Evolutionary conservation across 148 eudicot species (phyloP), one percentile per base, ranked within the genome.

Genomic region (Linanthus parryae): DNA sequence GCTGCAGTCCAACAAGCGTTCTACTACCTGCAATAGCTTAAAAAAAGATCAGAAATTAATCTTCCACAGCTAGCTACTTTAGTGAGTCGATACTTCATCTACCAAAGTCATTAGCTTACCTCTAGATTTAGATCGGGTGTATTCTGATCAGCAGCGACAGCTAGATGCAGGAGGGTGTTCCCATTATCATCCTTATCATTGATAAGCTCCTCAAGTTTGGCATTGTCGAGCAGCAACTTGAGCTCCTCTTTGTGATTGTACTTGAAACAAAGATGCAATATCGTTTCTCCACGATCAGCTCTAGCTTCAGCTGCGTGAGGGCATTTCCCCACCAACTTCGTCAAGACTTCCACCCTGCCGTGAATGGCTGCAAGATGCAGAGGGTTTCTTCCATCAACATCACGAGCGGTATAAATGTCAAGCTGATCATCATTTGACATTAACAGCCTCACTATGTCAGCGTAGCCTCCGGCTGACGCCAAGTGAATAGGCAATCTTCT

Each of bases 11-110:
- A 38, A 3, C 5, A 38, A n/a, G 16, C 16, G 16, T 38, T 38
- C 16, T n/a, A 38, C 16, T 38, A 38, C 42, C 42, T 38, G 42
- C 12, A 38, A 38, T n/a, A n/a, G n/a, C n/a, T n/a, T n/a, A n/a
- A n/a, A n/a, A n/a, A n/a, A n/a, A n/a, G n/a, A n/a, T n/a, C n/a
- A n/a, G n/a, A n/a, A n/a, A n/a, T n/a, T n/a, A n/a, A n/a, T n/a
- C n/a, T n/a, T n/a, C n/a, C n/a, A n/a, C n/a, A n/a, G n/a, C n/a
- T n/a, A n/a, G n/a, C n/a, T n/a, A n/a, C n/a, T n/a, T n/a, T n/a
- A n/a, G n/a, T n/a, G n/a, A n/a, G n/a, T n/a, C n/a, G n/a, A n/a
- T n/a, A n/a, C n/a, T n/a, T n/a, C n/a, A n/a, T n/a, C n/a, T n/a
- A n/a, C n/a, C n/a, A n/a, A n/a, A n/a, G n/a, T n/a, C 42, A 38